Evolutionary conservation across 2,329 filamentous ascomycete species (phyloP), one percentile per base, ranked within the genome.

Genomic region (Talaromyces sp.): DNA sequence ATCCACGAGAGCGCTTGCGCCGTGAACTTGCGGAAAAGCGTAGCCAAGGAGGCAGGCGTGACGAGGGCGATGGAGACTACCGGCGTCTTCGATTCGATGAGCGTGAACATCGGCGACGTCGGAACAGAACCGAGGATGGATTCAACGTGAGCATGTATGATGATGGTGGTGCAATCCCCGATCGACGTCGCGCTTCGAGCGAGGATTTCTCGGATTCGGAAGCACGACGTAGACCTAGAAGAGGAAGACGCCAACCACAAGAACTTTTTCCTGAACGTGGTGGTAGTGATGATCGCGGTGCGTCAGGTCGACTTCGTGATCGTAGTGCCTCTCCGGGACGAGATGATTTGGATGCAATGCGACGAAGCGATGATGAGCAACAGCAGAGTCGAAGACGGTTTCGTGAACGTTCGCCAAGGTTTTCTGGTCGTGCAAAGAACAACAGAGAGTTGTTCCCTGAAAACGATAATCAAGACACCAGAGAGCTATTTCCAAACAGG

Each of bases 91-190:
- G 79, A 68, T 89, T 87, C 69, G 84, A 85, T 62, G 84, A 86
- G 25, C 79, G 84, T 22, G 84, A 81, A 70, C 66, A 73, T 61
- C 66, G 74, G 53, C 68, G 75, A 64, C 71, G 70, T 64, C 80
- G 83, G 5, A 77, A 81, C 36, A 76, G 81, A 36, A 45, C 36
- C 31, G 53, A 59, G 17, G 52, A 56, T 39, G 53, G 39, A 6
- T 93, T 91, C 65, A 85, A 89, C 65, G 88, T 86, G 36, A 89
- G 84, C 66, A 88, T 96, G 78, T 96, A 95, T 72, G 91, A 94
- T 63, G 91, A 96, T 66, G 65, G 63, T 41, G 64, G 60, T 15
- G 64, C 36, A 22, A n/a, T 9, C 40, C 33, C 39, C 10, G 41
- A 56, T n/a, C 43, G 45, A 15, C 45, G 57, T 50, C 37, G 41